Base-by-base conservation (phyloP, 176 grass and related monocot genomes). In the Urochloa ruziziensis region DNA sequence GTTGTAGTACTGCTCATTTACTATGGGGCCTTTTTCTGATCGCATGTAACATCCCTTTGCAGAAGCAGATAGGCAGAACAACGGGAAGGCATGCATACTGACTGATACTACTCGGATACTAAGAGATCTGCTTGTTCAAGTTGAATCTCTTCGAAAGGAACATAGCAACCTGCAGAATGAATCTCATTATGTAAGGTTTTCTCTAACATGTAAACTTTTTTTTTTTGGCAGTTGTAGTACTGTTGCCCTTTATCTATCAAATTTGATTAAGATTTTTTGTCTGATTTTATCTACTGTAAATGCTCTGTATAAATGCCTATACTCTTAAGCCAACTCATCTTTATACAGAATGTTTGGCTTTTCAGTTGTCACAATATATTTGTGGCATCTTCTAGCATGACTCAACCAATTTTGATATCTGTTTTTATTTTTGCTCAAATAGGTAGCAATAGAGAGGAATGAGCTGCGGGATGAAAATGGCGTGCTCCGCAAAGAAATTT, bases 31-130 rank as follows among this genome's bases (percentile, higher is more conserved):
- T 75, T 76, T 18, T 34, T n/a, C 84, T 90, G 48, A 90, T 53
- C 40, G 43, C 58, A 34, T 27, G 16, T 43, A 67, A 27, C 67
- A 44, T 83, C 24, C 7, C 18, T 89, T 75, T 92, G 37, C 91
- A 97, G 94, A 97, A 64, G 85, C 80, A 35, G 92, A 94, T 58
- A 87, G 90, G 80, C 91, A 92, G 88, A 94, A 82, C 67, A 97
- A 89, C 24, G 89, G 91, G 34, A 97, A 97, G 67, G 94, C 89
- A 6, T 90, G 82, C 49, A 90, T 97, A 90, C 58, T 97, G 8
- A 81, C 82, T 15, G 94, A 97, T 75, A 75, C 94, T 16, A 92
- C 90, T 74, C 80, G 94, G 47, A 92, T 90, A 75, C 70, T 97
- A 33, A 78, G 83, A 24, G 85, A 92, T n/a, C 67, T 97, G 64